A percentile compares a stretch with the other conserved stretches of the same genome.
Evolutionary conservation across 768 basidiomycete species (phyloP).

Genomic region (Austroboletus eburneus): DNA sequence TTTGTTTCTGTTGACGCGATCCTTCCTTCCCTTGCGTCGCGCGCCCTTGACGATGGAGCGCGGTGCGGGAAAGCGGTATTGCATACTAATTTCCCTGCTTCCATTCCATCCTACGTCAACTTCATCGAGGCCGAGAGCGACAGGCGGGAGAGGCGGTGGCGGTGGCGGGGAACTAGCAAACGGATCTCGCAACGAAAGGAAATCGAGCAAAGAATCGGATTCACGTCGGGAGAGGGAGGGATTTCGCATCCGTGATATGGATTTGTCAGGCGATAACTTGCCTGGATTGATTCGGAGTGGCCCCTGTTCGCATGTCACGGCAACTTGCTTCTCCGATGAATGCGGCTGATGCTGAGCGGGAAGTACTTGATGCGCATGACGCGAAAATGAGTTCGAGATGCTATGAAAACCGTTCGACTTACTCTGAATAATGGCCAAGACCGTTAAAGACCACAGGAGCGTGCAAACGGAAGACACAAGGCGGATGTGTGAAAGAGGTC

Average conservation of each 20-base stretch:
- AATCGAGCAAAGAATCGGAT: slow-evolving; percentile 29
- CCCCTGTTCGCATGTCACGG: background rate
- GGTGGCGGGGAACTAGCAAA: slow-evolving; percentile 32
- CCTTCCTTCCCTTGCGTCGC: slow-evolving; percentile 16
- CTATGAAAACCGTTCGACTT: slow-evolving; percentile 4
- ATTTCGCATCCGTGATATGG: slow-evolving; percentile 9
- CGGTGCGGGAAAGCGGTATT: slow-evolving; percentile 32
- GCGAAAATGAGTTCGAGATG: slow-evolving; percentile 1
- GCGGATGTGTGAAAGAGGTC: slow-evolving; percentile 7
- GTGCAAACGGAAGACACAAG: slow-evolving; percentile 19
- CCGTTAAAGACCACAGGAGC: slow-evolving; percentile 22
- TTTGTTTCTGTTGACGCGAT: slow-evolving; percentile 15
- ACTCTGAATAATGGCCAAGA: slow-evolving; percentile 21
- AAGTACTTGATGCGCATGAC: slow-evolving; percentile 17
- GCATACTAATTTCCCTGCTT: slow-evolving; percentile 21
- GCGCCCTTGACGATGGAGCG: slow-evolving; percentile 27
- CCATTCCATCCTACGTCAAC: slow-evolving; percentile 24
- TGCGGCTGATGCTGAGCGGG: slow-evolving; percentile 8
- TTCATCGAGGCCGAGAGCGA: slow-evolving; percentile 27
- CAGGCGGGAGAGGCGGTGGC: slow-evolving; percentile 29
- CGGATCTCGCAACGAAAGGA: slow-evolving; percentile 32
- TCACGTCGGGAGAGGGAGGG: slow-evolving; percentile 18
- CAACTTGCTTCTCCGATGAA: slow-evolving; percentile 8
- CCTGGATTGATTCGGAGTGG: background rate
- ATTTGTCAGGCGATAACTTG: slow-evolving; percentile 2